Base-by-base conservation (phyloP, 805 yeast genomes). In the Barnettozyma vustinii region DNA sequence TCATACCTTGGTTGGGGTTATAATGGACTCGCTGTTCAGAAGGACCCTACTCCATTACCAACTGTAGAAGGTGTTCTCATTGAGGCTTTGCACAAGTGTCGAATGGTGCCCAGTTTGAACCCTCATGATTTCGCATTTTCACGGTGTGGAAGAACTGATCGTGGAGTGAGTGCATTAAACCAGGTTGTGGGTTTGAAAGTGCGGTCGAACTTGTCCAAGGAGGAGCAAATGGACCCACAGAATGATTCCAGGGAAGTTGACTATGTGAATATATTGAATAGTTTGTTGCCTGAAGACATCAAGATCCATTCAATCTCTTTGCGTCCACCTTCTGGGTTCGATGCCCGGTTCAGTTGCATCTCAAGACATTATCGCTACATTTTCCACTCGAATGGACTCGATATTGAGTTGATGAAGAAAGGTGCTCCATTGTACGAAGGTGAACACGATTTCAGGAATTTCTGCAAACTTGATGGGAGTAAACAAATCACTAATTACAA, bases 161-260 rank as follows among this genome's bases (percentile, higher is more conserved):
- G 80, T 56, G 98, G 97, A n/a, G 98, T 92, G 13, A 87, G 96
- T 69, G 99, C 99, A 0, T 79, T 94, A 84, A 87, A 88, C 55
- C 99, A 94, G 66, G 98, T 94, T 2, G 84, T 94, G 5, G 83
- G 96, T 1, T 68, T 94, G 36, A 67, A 72, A 15, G 83, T 92
- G 25, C 74, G 99, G 55, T 88, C 97, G 0, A 71, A 72, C 20
- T 66, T 94, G 37, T 61, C 79, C 0, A 56, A 59, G 1, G 91
- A 84, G 41, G 87, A 88, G 45, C 90, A 89, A 53, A 18, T 42
- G 10, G 74, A 79, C 49, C 72, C 80, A 0, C 65, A 48, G 0
- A 77, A 75, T 58, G 97, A 94, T 62, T 47, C 30, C 1, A 72
- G 69, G 51, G 99, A 92, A 62, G 65, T 91, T 2, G 87, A 89